These are phyloP conservation scores for Botrytis byssoidea DNA, from an alignment of 2,329 filamentous ascomycete species.

Conservation along the genomic window DNA sequence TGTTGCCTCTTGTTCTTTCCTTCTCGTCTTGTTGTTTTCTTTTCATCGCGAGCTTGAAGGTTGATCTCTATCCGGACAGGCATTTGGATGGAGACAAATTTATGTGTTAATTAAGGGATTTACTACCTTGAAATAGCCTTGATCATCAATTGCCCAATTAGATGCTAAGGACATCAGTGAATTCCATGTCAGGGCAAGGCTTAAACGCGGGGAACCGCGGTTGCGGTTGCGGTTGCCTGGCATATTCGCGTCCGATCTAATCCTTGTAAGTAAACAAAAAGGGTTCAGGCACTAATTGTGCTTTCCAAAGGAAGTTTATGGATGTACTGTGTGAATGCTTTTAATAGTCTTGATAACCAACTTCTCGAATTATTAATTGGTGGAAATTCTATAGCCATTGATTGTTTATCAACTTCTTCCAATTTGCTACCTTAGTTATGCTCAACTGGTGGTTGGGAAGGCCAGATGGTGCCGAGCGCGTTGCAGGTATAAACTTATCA, in stretches of 20 bases:
- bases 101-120: neutral
- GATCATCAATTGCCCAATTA: neutral
- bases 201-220: neutral
- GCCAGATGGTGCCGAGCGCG: slow-evolving; percentile 28
- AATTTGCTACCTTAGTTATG: slow-evolving; percentile 28
- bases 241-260: neutral
- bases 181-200: neutral
- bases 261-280: slow-evolving; percentile 22
- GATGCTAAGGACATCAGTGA: neutral
- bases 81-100: neutral
- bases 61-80: neutral
- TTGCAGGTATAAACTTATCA: slow-evolving; percentile 29
- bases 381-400: neutral
- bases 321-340: neutral
- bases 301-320: neutral
- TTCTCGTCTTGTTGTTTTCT: slow-evolving; percentile 27
- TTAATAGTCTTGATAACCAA: neutral
- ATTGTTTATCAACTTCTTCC: neutral
- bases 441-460: slow-evolving; percentile 39
- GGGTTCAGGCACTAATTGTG: slow-evolving; percentile 1
- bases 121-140: neutral
- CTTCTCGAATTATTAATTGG: neutral
- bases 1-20: slow-evolving; percentile 19
- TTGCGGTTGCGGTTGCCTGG: neutral
- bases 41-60: slow-evolving; percentile 25